These are phyloP conservation scores for Clavispora fructus DNA, from an alignment of 805 yeast genomes.

Conservation along the genomic window DNA sequence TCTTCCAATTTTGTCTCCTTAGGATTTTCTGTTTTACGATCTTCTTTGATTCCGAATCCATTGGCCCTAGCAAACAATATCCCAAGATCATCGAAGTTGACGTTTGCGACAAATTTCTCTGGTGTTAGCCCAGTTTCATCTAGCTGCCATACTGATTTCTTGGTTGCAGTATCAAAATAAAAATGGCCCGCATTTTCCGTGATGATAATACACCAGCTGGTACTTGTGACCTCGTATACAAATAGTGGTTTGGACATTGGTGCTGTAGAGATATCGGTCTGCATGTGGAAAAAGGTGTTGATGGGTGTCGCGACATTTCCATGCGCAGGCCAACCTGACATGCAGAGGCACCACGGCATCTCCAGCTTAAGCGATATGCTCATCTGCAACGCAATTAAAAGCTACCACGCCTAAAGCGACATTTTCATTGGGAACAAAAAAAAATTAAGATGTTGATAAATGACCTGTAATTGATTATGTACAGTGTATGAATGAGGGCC, in stretches of 20 bases:
- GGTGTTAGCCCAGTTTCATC: slow-evolving; percentile 16
- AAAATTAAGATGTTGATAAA: not conserved
- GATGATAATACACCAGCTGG: slow-evolving; percentile 26
- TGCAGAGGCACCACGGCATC: too few species aligned
- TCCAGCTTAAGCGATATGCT: too few species aligned
- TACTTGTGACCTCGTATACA: slow-evolving; percentile 6
- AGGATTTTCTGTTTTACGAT: not conserved
- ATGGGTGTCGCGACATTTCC: not conserved
- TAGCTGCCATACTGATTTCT: slow-evolving; percentile 31
- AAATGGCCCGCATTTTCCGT: slow-evolving; percentile 25
- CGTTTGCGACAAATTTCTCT: slow-evolving; percentile 12
- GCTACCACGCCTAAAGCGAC: too few species aligned
- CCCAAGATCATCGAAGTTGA: slow-evolving; percentile 27
- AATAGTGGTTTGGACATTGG: slow-evolving; percentile 8
- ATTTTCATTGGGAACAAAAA: not conserved
- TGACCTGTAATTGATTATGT: not conserved
- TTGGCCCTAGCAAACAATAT: slow-evolving; percentile 23
- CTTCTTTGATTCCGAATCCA: slow-evolving; percentile 10
- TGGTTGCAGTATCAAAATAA: slow-evolving; percentile 20
- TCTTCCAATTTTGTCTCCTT: not conserved
- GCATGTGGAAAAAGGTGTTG: not conserved
- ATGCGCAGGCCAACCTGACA: not conserved
- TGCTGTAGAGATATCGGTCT: not conserved
- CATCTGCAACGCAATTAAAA: too few species aligned
- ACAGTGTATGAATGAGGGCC: not conserved